These are phyloP conservation scores for Myxozyma geophila DNA, from an alignment of 805 yeast genomes.

Conservation along the genomic window DNA sequence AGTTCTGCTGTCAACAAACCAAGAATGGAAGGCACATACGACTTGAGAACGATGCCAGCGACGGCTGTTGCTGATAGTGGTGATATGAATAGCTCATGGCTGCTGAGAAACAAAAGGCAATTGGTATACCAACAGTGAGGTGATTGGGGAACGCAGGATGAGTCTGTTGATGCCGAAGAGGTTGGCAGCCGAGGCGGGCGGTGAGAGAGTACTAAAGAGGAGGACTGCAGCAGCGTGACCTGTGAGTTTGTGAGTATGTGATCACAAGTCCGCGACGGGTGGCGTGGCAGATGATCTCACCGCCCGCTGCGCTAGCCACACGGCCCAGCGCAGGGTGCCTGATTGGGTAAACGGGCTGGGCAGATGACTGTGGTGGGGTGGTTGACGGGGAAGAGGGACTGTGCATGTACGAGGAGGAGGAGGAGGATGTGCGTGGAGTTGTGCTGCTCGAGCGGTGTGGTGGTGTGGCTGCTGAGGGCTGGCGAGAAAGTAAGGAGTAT, in stretches of 20 bases:
- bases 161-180: background rate
- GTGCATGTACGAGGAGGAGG: no score
- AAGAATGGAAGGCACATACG: conserved; percentile 11
- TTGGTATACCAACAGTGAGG: background rate
- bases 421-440: no score
- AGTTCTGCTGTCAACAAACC: background rate
- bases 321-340: conserved; percentile 4
- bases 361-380: background rate
- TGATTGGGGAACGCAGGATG: background rate
- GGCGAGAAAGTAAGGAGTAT: no score
- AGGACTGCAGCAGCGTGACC: background rate
- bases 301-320: background rate
- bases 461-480: no score
- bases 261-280: conserved; percentile 3
- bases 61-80: conserved; percentile 17
- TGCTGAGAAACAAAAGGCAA: background rate
- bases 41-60: conserved; percentile 5
- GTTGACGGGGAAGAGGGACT: background rate
- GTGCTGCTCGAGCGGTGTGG: no score
- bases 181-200: conserved; percentile 10
- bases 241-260: conserved; percentile 1
- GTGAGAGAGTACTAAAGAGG: conserved; percentile 9
- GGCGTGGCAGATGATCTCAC: conserved; percentile 4
- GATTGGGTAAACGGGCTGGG: background rate
- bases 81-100: conserved; percentile 31